Percentiles rank a stretch among this genome's conserved stretches.
Evolutionary conservation across 495 filamentous ascomycete genomes (phyloP).

Genomic region (Neurospora hispaniola): DNA sequence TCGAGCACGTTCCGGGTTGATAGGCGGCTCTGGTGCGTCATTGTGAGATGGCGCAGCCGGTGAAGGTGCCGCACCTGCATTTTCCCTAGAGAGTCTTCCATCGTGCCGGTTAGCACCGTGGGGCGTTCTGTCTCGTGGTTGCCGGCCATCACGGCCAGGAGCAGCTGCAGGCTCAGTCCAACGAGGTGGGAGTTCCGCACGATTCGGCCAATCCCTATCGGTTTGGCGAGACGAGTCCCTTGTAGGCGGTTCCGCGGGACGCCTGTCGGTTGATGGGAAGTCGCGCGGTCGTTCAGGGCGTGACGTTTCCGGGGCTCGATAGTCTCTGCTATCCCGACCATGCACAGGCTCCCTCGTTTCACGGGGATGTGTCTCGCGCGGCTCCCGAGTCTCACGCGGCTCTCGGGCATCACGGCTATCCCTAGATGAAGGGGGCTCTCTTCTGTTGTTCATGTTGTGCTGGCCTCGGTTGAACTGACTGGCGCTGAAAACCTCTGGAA

Average conservation of each 20-base stretch:
- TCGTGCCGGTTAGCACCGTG: constrained; percentile 22
- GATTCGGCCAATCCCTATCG: constrained; percentile 23
- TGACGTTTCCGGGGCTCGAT: constrained; percentile 15
- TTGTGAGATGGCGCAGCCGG: constrained; percentile 20
- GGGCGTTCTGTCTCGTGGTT: constrained; percentile 24
- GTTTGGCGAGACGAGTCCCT: constrained; percentile 22
- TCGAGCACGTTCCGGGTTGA: constrained; percentile 35
- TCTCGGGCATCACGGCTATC: constrained; percentile 26
- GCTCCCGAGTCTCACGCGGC: constrained; percentile 28
- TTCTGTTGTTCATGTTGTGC: constrained; percentile 20
- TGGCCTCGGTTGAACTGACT: constrained; percentile 28
- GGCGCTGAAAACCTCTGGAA: constrained; percentile 25
- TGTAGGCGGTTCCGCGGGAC: constrained; percentile 10
- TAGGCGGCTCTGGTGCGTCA: constrained; percentile 29
- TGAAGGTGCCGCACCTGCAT: constrained; percentile 15
- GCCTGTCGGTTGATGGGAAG: constrained; percentile 15
- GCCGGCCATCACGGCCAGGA: constrained; percentile 27
- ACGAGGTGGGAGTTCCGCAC: constrained; percentile 23
- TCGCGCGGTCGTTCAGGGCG: constrained; percentile 23
- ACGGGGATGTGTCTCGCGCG: constrained; percentile 24
- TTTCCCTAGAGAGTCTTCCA: constrained; percentile 23
- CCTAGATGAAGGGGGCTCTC: constrained; percentile 10
- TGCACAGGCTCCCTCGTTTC: constrained; percentile 26
- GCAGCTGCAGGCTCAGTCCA: constrained; percentile 17
- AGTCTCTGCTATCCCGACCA: constrained; percentile 26